These are phyloP conservation scores for Phytophthora melonis DNA, from an alignment of 352 stramenopile genomes.

Conservation along the genomic window DNA sequence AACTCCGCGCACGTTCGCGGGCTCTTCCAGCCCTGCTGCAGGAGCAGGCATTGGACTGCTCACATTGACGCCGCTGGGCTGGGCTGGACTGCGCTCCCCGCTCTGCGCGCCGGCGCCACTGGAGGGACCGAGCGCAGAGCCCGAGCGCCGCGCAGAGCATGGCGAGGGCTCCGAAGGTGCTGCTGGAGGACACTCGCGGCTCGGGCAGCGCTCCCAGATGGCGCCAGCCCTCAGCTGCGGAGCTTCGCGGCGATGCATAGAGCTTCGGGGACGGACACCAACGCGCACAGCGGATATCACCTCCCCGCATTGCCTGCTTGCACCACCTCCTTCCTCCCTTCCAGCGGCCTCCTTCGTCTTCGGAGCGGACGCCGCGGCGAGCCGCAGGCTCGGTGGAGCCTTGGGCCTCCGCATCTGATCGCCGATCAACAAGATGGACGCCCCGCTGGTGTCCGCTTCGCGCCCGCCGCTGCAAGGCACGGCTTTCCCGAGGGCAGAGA, in stretches of 20 bases:
- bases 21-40: constrained; percentile 12
- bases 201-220: not conserved
- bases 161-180: not conserved
- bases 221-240: not conserved
- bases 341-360: no score
- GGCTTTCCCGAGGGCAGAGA: not conserved
- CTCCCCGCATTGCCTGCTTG: not conserved
- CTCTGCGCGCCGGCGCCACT: constrained; percentile 19
- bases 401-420: not conserved
- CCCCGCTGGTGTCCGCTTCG: not conserved
- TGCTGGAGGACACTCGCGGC: not conserved
- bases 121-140: constrained; percentile 27
- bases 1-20: constrained; percentile 31
- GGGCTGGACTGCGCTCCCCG: not conserved
- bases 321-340: not conserved
- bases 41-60: constrained; percentile 2
- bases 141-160: constrained; percentile 24
- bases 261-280: no score
- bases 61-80: not conserved
- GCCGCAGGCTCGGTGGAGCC: no score
- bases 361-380: no score
- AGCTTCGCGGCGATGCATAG: not conserved
- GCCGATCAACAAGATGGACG: not conserved
- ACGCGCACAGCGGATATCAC: not conserved
- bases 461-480: not conserved